Percentiles rank a stretch among this genome's conserved stretches.
Conservation (phyloP, 108 stramenopile species). For the Bacterosira constricta region DNA sequence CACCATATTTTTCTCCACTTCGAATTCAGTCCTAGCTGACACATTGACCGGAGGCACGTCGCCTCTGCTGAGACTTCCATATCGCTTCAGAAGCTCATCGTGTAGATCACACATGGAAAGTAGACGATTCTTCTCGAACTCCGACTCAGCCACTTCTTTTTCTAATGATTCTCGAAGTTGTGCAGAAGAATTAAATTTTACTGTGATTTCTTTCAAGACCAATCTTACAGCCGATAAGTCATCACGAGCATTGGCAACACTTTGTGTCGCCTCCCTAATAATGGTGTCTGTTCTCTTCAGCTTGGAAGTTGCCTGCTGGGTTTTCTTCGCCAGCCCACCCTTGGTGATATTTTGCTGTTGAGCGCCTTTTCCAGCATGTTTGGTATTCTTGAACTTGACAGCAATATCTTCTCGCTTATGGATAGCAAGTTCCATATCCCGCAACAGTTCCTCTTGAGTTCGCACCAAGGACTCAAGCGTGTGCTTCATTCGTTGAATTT, state of each 20-base stretch:
- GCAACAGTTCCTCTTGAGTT: constrained; percentile 71
- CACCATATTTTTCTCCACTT: constrained; percentile 22
- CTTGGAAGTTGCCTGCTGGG: background rate
- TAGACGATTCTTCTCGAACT: constrained; percentile 23
- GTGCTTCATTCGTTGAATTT: constrained; percentile 86
- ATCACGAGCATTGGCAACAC: constrained; percentile 1
- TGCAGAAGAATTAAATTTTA: background rate
- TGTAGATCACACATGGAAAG: constrained; percentile 20
- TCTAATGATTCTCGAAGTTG: constrained; percentile 1
- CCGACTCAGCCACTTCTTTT: constrained; percentile 19
- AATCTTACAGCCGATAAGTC: constrained; percentile 5
- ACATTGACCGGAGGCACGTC: constrained; percentile 21
- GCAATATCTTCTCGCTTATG: constrained; percentile 80
- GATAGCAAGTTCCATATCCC: constrained; percentile 82
- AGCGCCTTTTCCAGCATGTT: constrained; percentile 8
- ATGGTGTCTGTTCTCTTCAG: constrained; percentile 4
- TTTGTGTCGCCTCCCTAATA: constrained; percentile 2
- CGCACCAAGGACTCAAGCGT: constrained; percentile 64
- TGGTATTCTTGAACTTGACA: constrained; percentile 49
- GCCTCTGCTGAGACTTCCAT: constrained; percentile 31
- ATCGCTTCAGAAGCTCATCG: constrained; percentile 29
- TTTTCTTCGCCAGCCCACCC: constrained; percentile 27
- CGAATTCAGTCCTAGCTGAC: constrained; percentile 10
- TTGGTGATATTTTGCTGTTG: constrained; percentile 18
- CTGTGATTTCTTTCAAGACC: background rate